Conservation (phyloP, 495 filamentous ascomycete genomes). For the Tuber aestivum region DNA sequence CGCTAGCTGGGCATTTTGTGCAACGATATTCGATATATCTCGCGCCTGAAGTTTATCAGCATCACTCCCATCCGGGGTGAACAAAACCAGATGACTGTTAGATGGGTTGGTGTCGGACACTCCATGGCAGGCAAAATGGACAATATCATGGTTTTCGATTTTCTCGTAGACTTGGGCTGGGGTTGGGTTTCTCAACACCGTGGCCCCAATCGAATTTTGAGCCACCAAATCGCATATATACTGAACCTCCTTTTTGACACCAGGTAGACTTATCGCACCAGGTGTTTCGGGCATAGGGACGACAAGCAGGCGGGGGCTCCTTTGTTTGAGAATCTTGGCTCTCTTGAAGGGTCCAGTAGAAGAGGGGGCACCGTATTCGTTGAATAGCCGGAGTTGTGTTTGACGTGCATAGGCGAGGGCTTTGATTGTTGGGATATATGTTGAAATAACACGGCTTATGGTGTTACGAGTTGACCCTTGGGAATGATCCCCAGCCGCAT, state of each 20-base stretch:
- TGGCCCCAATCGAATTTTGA: too few species aligned
- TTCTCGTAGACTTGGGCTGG: constrained; percentile 12
- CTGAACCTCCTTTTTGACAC: too few species aligned
- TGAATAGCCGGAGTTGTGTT: too few species aligned
- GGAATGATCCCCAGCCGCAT: constrained; percentile 35
- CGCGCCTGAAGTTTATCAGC: background rate
- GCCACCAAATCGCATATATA: too few species aligned
- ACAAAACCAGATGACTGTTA: too few species aligned
- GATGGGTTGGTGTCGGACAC: constrained; percentile 20
- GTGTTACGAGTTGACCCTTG: constrained; percentile 18
- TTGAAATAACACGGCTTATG: constrained; percentile 26
- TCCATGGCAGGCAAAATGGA: constrained; percentile 40
- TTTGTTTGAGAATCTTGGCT: constrained; percentile 7
- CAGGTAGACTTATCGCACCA: too few species aligned
- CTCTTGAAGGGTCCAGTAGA: constrained; percentile 17
- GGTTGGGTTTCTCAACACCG: too few species aligned
- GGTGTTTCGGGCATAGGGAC: constrained; percentile 39
- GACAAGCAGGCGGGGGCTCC: constrained; percentile 14
- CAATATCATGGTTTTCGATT: constrained; percentile 15
- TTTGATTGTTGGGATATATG: too few species aligned
- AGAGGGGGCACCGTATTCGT: constrained; percentile 33
- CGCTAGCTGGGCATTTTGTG: constrained; percentile 16
- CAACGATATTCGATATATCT: background rate
- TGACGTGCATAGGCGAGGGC: too few species aligned
- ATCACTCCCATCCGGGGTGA: too few species aligned